phyloP scores from a whole-genome alignment of 2,329 filamentous ascomycete genomes.

The Phialophora tarda region DNA sequence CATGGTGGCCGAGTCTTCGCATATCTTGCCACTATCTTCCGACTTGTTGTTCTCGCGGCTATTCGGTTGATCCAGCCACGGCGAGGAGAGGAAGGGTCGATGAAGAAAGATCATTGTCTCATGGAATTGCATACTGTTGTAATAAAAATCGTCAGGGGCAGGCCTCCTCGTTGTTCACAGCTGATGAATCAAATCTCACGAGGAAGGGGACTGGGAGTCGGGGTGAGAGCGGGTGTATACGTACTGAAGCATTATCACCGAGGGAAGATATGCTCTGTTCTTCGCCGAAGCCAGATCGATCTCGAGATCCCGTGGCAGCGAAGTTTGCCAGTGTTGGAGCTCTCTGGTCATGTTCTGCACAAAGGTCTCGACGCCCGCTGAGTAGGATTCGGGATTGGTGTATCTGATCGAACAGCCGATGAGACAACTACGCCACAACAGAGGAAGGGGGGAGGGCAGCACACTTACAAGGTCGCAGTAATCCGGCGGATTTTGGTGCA shows the following conservation, averaged over 20 bases:
- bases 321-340: conserved; percentile 11
- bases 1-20: conserved; percentile 12
- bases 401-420: no score
- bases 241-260: conserved; percentile 13
- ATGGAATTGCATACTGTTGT: conserved; percentile 8
- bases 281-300: not conserved
- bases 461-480: no score
- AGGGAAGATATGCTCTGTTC: not conserved
- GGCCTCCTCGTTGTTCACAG: no score
- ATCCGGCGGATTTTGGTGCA: no score
- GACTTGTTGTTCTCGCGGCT: not conserved
- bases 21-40: conserved; percentile 3
- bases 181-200: no score
- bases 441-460: not conserved
- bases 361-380: not conserved
- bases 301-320: conserved; percentile 5
- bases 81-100: conserved; percentile 5
- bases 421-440: not conserved
- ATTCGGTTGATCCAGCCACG: no score
- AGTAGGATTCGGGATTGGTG: no score
- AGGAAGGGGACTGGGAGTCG: no score
- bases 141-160: not conserved
- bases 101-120: conserved; percentile 15
- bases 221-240: not conserved
- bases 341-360: conserved; percentile 11